Evolutionary conservation across 1,284 basidiomycete genomes (phyloP), one percentile per base, ranked within the genome.

Genomic region (Vanrija sp.): DNA sequence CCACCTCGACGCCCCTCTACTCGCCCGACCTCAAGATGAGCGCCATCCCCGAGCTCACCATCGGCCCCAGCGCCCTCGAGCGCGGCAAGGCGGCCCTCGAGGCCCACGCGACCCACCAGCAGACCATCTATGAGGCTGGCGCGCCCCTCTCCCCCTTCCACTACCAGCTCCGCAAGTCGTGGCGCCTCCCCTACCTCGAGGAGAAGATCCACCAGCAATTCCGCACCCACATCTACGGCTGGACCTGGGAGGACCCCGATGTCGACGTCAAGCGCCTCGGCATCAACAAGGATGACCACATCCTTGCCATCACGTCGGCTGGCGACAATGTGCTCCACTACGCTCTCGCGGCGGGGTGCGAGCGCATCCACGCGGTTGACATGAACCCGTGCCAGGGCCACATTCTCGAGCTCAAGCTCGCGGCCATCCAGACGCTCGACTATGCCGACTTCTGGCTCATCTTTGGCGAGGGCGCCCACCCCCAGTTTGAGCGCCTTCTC

Each of bases 301-400:
- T 90, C 61, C 79, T 90, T 3, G 84, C 85, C 20, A 88, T 89
- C 65, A 89, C 88, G 2, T 85, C 83, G 49, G 88, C 87, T 0
- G 88, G 88, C 0, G 88, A 89, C 72, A 90, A 90, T 66, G 86
- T 86, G 2, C 77, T 90, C 39, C 88, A 90, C 72, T 90, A 90
- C 63, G 87, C 87, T 6, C 83, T 87, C 45, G 80, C 80, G 1
- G 85, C 83, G 6, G 73, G 80, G 47, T 85, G 86, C 8, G 77
- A 79, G 51, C 73, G 79, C 76, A 85, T 89, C 39, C 86, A 89
- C 61, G 87, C 85, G 45, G 86, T 89, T 43, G 87, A 73, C 51
- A 73, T 73, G 71, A 73, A 80, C 68, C 78, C 79, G 2, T 80
- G 79, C 63, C 87, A 89, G 78, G 86, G 86, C 6, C 87, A 89